Evolutionary conservation across 2,329 filamentous ascomycete genomes (phyloP), one percentile per base, ranked within the genome.

Genomic region (Trichoderma afroharzianum): DNA sequence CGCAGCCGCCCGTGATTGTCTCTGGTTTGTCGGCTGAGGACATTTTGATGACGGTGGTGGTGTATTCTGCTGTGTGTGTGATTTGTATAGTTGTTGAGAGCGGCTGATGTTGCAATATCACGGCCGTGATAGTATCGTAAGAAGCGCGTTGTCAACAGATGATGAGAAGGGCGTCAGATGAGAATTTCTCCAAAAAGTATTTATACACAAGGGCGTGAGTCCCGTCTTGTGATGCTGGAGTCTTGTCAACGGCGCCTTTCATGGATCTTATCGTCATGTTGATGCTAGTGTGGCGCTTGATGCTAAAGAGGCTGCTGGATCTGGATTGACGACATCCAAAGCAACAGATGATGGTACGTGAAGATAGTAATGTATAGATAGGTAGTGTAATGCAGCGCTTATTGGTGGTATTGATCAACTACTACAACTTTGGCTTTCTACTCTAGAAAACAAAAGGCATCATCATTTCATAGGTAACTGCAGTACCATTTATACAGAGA

Each of bases 1-100:
- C 81, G 74, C 86, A 88, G 39, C 86, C 86, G 50, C 86, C 86
- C 0, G 81, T 83, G 73, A 88, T 79, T 63, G 75, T 76, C 2
- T 76, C 76, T 18, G 83, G 82, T 53, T 76, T 79, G 39, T 75
- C 72, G 15, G 74, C 47, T 43, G 72, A 71, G 55, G 74, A 63
- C 76, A 78, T 79, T 2, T 26, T 15, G 24, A 26, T 6, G 24
- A 26, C 3, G 4, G 2, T 3, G 39, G 18, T 43, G 15, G 53
- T 33, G 11, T 53, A 6, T 36, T 15, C 24, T 39, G n/a, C 1
- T 55, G 18, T 33, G 15, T 55, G 15, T 33, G 18, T 53, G 24
- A 15, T 50, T 28, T 39, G 21, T 4, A n/a, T 50, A 21, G 43
- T 50, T 21, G 43, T 50, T 50, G 43, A 21, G 9, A 4, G 5